phyloP scores from a whole-genome alignment of 345 rosid species.

The Physaria fendleri region DNA sequence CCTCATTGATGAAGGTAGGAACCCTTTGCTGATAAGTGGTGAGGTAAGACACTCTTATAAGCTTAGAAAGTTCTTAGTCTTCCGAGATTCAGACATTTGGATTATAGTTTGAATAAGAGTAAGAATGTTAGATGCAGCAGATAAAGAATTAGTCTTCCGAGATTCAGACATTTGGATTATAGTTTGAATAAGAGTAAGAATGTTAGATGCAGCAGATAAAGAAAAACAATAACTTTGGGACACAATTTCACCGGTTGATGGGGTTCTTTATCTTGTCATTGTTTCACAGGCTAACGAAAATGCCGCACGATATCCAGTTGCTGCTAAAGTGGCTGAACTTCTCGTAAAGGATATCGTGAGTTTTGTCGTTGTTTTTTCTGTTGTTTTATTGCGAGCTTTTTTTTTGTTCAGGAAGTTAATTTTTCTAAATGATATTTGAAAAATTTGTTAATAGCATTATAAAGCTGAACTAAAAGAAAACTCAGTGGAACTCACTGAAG shows the following conservation, averaged over 20 bases:
- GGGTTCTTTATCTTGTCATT: constrained; percentile 14
- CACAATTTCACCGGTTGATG: constrained; percentile 1
- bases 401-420: constrained; percentile 7
- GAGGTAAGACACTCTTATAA: constrained; percentile 51
- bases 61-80: constrained; percentile 3
- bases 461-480: constrained; percentile 84
- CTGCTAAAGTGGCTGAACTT: constrained; percentile 94
- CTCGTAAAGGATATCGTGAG: constrained; percentile 64
- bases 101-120: background rate
- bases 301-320: constrained; percentile 93
- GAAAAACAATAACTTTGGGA: background rate
- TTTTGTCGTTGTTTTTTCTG: constrained; percentile 17
- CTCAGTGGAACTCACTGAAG: constrained; percentile 94
- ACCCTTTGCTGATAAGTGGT: constrained; percentile 92
- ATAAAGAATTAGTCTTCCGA: background rate
- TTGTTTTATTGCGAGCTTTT: background rate
- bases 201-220: background rate
- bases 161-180: background rate
- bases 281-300: constrained; percentile 70
- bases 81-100: background rate
- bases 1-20: constrained; percentile 97
- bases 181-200: constrained; percentile 3
- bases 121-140: background rate
- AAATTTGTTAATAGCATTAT: constrained; percentile 58
- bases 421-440: background rate